Conservation (phyloP, 352 stramenopile genomes). For the Phytopythium oedochilum region DNA sequence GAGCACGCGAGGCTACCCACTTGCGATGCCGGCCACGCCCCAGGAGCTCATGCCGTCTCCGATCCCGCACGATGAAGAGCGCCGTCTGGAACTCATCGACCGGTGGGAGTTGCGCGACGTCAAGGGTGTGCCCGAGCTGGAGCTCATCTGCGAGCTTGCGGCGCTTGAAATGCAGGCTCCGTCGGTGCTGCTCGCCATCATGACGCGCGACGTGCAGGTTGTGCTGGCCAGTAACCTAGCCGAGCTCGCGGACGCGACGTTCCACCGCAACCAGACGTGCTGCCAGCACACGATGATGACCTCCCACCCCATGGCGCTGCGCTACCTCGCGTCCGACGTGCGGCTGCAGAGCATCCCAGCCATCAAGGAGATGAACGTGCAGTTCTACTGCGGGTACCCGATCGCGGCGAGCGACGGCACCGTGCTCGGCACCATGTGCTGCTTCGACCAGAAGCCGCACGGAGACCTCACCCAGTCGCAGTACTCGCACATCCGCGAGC, state of each 20-base stretch:
- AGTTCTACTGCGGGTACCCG: constrained; percentile 58
- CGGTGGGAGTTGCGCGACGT: constrained; percentile 23
- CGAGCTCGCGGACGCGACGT: neutral
- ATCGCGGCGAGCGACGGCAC: constrained; percentile 11
- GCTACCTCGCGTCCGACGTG: constrained; percentile 27
- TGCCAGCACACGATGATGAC: constrained; percentile 35
- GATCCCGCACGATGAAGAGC: constrained; percentile 17
- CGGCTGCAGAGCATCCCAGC: constrained; percentile 24
- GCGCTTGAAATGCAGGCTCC: neutral
- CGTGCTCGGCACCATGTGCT: constrained; percentile 23
- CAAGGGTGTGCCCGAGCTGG: constrained; percentile 1
- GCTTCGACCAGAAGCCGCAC: constrained; percentile 12
- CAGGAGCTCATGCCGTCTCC: neutral
- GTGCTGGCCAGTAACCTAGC: neutral
- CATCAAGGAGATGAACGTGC: constrained; percentile 7
- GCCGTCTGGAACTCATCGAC: constrained; percentile 8
- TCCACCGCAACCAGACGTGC: constrained; percentile 27
- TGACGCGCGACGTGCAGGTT: neutral
- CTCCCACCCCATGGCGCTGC: constrained; percentile 17
- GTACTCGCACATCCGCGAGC: constrained; percentile 20
- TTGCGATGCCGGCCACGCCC: neutral
- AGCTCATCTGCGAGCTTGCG: constrained; percentile 6
- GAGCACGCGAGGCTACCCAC: neutral
- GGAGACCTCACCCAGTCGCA: constrained; percentile 22
- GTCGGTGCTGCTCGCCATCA: neutral